Percentiles rank a stretch among this genome's conserved stretches.
phyloP scores from a whole-genome alignment of 148 eudicot genomes.

The Cornus florida region DNA sequence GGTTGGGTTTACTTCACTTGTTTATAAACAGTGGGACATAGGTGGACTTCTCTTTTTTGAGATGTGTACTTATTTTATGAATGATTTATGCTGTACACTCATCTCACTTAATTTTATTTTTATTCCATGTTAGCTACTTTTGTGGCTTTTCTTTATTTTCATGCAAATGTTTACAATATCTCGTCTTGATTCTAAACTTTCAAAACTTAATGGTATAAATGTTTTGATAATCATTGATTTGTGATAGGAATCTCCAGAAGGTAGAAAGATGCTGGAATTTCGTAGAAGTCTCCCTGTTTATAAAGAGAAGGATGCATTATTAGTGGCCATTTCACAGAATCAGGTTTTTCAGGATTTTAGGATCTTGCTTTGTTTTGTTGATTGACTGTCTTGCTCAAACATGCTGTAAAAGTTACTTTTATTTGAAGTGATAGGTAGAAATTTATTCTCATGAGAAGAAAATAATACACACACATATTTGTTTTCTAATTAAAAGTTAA shows the following conservation, averaged over 20 bases:
- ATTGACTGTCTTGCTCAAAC: neutral
- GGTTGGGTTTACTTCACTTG: neutral
- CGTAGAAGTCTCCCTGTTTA: conserved; percentile 89
- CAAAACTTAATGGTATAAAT: conserved; percentile 1
- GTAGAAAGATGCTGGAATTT: conserved; percentile 71
- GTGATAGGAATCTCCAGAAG: conserved; percentile 76
- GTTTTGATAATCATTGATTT: conserved; percentile 14
- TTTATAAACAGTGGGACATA: neutral
- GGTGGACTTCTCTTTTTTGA: neutral
- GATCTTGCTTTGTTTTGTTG: conserved; percentile 8
- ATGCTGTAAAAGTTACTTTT: neutral
- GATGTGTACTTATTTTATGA: neutral
- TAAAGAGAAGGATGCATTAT: conserved; percentile 76
- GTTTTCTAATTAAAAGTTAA: neutral
- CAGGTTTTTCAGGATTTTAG: conserved; percentile 49
- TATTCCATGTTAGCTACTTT: neutral
- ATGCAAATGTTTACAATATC: neutral
- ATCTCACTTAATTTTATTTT: neutral
- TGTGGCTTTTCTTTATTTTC: neutral
- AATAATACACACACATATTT: too few species aligned
- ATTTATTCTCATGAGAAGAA: neutral
- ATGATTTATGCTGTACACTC: neutral
- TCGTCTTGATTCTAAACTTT: conserved; percentile 2
- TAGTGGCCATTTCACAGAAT: conserved; percentile 64
- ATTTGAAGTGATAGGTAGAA: conserved; percentile 9